Percentiles rank a stretch among this genome's conserved stretches.
These are phyloP conservation scores for Tuber aestivum DNA, from an alignment of 495 filamentous ascomycete species.

Conservation along the genomic window DNA sequence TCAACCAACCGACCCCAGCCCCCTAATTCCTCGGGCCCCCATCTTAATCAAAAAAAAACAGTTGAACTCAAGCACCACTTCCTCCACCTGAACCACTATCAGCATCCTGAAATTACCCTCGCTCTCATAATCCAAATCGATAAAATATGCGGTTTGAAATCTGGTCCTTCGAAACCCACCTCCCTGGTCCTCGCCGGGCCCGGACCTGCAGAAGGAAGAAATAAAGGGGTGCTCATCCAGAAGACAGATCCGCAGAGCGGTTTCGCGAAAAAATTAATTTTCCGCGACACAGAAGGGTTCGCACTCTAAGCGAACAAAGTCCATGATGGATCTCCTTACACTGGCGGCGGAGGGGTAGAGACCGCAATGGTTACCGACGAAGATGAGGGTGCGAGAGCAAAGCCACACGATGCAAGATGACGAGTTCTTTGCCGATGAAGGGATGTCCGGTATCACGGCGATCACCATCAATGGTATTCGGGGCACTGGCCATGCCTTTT, in stretches of 20 bases:
- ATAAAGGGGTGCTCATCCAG: background rate
- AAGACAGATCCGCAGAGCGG: constrained; percentile 68
- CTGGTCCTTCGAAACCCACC: background rate
- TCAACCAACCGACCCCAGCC: no score
- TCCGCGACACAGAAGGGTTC: constrained; percentile 79
- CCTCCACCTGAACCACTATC: background rate
- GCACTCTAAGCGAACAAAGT: constrained; percentile 54
- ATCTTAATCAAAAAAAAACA: background rate
- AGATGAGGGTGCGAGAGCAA: no score
- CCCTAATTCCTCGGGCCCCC: no score
- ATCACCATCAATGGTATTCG: constrained; percentile 24
- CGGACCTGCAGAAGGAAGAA: background rate
- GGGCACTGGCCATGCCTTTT: constrained; percentile 15
- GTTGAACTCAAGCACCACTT: background rate
- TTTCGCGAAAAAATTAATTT: constrained; percentile 78
- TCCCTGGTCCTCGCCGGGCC: background rate
- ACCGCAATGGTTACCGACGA: constrained; percentile 27
- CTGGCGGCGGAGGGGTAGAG: constrained; percentile 39
- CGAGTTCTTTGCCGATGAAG: no score
- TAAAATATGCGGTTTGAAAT: background rate
- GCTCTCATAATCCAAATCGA: background rate
- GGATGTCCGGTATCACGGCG: constrained; percentile 8
- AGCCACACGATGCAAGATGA: no score
- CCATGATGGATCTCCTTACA: constrained; percentile 32
- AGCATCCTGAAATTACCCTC: background rate